Conservation (phyloP, 208 protist species). For the Leishmania mexicana region DNA sequence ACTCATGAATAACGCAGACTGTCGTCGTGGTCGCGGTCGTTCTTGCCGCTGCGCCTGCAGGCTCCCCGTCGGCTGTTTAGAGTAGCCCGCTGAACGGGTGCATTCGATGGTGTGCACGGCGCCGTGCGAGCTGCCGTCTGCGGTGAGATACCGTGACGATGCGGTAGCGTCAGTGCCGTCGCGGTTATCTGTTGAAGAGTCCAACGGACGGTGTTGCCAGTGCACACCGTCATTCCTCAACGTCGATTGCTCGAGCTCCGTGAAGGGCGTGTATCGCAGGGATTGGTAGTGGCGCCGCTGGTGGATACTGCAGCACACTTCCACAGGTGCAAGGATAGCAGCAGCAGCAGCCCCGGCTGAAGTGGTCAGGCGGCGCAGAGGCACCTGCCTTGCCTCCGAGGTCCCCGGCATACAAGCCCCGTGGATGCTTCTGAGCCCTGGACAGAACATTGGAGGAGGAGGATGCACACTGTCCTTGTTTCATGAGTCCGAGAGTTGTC, state of each 20-base stretch:
- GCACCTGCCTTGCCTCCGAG: background rate
- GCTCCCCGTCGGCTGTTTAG: background rate
- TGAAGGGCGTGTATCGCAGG: background rate
- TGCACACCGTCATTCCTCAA: background rate
- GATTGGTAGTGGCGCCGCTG: background rate
- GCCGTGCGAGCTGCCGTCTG: background rate
- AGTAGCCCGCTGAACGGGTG: background rate
- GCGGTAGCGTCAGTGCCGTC: background rate
- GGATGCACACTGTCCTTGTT: background rate
- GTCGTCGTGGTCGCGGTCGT: background rate
- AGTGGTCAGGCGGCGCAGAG: background rate
- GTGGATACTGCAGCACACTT: background rate
- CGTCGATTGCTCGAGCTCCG: background rate
- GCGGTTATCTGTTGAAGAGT: background rate
- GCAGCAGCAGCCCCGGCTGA: background rate
- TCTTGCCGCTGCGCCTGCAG: background rate
- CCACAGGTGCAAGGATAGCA: background rate
- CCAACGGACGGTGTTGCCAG: background rate
- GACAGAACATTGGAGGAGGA: background rate
- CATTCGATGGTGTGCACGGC: background rate
- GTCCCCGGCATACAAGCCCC: background rate
- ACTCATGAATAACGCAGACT: background rate
- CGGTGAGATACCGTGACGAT: background rate
- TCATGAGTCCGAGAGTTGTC: background rate
- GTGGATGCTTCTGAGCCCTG: background rate